phyloP scores from a whole-genome alignment of 1,284 basidiomycete species.

The Fomitopsis pinicola region DNA sequence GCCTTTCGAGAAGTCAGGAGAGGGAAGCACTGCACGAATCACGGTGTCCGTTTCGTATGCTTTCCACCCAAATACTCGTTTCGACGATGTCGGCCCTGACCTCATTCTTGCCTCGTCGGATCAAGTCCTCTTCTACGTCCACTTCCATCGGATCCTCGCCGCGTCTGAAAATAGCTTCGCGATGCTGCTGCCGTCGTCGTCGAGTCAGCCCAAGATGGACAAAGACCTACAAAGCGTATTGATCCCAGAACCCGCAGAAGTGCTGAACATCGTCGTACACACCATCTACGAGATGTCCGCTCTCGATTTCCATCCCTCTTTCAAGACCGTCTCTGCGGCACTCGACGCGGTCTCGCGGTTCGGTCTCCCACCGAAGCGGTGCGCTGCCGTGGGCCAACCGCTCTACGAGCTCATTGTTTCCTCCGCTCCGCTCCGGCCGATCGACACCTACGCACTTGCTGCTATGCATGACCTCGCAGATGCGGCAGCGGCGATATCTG shows the following conservation, averaged over 20 bases:
- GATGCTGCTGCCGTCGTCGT: background rate
- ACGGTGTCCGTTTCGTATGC: slow-evolving; percentile 72
- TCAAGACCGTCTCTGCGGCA: slow-evolving; percentile 19
- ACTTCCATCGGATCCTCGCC: slow-evolving; percentile 12
- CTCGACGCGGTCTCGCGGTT: slow-evolving; percentile 24
- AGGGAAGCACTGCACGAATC: slow-evolving; percentile 13
- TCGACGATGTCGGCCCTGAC: slow-evolving; percentile 10
- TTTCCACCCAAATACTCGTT: slow-evolving; percentile 45
- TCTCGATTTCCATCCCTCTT: slow-evolving; percentile 18
- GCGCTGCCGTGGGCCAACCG: slow-evolving; percentile 15
- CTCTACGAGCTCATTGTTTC: slow-evolving; percentile 24
- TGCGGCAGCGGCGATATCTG: slow-evolving; percentile 28
- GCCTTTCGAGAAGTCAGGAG: background rate
- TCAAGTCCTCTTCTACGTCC: slow-evolving; percentile 23
- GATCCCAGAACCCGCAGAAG: slow-evolving; percentile 21
- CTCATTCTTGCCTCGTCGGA: slow-evolving; percentile 19
- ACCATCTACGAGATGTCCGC: slow-evolving; percentile 27
- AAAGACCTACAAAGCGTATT: background rate
- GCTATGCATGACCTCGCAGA: slow-evolving; percentile 26
- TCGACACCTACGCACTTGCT: slow-evolving; percentile 33
- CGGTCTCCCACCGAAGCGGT: slow-evolving; percentile 17
- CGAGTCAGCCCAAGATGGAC: background rate
- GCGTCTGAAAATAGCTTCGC: slow-evolving; percentile 18
- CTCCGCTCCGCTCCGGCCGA: slow-evolving; percentile 24
- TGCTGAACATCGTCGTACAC: slow-evolving; percentile 30